These are phyloP conservation scores for Cadophora malorum DNA, from an alignment of 2,329 filamentous ascomycete genomes.

Conservation along the genomic window DNA sequence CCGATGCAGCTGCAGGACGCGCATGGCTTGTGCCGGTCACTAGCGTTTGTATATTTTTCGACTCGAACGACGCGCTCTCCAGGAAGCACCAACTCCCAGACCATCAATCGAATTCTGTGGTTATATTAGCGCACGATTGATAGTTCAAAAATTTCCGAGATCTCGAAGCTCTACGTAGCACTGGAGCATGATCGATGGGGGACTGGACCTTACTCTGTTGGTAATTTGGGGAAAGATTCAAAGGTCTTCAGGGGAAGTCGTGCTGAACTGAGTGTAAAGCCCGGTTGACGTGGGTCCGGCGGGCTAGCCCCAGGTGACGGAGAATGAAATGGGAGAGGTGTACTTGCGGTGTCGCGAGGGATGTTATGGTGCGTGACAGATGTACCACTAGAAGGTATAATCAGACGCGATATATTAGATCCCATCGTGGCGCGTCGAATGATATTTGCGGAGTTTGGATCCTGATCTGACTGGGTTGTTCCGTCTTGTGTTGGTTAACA, in stretches of 20 bases:
- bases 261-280: not conserved
- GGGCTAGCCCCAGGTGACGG: too few species aligned
- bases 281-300: not conserved
- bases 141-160: not conserved
- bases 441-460: not conserved
- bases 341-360: not conserved
- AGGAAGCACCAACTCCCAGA: constrained; percentile 4
- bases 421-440: not conserved
- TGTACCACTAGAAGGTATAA: not conserved
- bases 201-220: not conserved
- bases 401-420: not conserved
- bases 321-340: not conserved
- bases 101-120: not conserved
- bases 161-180: not conserved
- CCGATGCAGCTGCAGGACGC: not conserved
- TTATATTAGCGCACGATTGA: not conserved
- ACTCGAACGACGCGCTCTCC: not conserved
- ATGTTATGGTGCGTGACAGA: not conserved
- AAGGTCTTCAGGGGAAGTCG: not conserved
- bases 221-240: not conserved
- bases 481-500: not conserved
- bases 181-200: not conserved
- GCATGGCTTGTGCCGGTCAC: not conserved
- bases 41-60: not conserved
- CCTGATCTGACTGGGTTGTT: not conserved